Evolutionary conservation across 805 yeast species (phyloP).

Genomic region (Wickerhamiella vanderwaltii): DNA sequence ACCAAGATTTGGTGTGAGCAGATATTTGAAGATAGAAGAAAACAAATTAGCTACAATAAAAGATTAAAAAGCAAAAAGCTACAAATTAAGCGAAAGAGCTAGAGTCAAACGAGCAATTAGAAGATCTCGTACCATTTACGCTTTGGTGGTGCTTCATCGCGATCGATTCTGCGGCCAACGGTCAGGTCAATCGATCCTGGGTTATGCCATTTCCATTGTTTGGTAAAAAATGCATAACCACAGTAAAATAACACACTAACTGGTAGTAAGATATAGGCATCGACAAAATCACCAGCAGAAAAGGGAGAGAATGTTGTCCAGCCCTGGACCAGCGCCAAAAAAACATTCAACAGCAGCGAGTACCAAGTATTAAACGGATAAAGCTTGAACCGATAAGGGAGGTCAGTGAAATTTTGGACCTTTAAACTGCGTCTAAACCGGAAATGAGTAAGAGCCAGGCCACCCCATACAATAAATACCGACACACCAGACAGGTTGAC

Average conservation of each 20-base stretch:
- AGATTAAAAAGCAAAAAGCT: too few species aligned
- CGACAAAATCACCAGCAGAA: conserved; percentile 42
- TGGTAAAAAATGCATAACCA: conserved; percentile 28
- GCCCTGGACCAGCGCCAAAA: conserved; percentile 51
- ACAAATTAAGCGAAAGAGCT: too few species aligned
- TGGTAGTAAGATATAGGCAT: conserved; percentile 53
- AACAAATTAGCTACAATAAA: too few species aligned
- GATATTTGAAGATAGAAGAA: background rate
- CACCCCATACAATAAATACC: conserved; percentile 57
- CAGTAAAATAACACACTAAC: conserved; percentile 38
- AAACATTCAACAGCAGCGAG: conserved; percentile 39
- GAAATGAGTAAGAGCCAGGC: conserved; percentile 42
- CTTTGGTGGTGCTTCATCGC: conserved; percentile 9
- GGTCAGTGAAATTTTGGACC: conserved; percentile 29
- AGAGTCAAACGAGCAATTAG: too few species aligned
- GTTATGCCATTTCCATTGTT: conserved; percentile 31
- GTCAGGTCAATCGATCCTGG: conserved; percentile 32
- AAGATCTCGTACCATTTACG: conserved; percentile 9
- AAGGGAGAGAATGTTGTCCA: conserved; percentile 55
- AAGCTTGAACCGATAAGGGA: conserved; percentile 42
- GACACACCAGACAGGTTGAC: conserved; percentile 55
- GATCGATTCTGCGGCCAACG: conserved; percentile 22
- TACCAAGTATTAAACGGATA: conserved; percentile 41
- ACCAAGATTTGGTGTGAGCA: conserved; percentile 44
- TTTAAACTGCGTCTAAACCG: conserved; percentile 43